Conservation (phyloP, 2,329 filamentous ascomycete genomes). For the Huntiella decipiens region DNA sequence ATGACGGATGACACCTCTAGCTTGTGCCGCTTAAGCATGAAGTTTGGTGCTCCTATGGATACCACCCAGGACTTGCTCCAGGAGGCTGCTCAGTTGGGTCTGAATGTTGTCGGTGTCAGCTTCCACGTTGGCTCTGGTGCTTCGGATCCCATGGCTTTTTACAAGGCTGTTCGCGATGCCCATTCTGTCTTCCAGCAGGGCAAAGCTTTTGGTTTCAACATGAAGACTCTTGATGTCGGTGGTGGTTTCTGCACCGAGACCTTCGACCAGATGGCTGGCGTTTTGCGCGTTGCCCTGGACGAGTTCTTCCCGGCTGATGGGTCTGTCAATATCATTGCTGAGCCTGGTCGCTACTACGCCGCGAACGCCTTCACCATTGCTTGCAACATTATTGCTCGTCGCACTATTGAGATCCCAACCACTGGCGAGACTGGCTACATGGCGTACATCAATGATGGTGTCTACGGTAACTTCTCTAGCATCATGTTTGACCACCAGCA, state of each 20-base stretch:
- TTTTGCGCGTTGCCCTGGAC: conserved; percentile 63
- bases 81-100: conserved; percentile 59
- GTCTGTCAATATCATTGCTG: conserved; percentile 71
- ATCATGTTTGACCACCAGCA: conserved; percentile 99
- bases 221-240: conserved; percentile 82
- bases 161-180: conserved; percentile 79
- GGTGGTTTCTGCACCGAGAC: conserved; percentile 83
- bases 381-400: conserved; percentile 87
- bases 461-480: conserved; percentile 97
- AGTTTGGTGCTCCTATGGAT: conserved; percentile 86
- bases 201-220: conserved; percentile 51
- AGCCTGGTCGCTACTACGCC: conserved; percentile 93
- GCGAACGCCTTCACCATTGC: conserved; percentile 85
- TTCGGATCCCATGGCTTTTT: conserved; percentile 78
- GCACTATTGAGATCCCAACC: conserved; percentile 58
- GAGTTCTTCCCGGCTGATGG: conserved; percentile 61
- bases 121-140: conserved; percentile 97
- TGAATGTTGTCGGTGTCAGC: conserved; percentile 88
- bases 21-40: conserved; percentile 86
- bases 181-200: conserved; percentile 79
- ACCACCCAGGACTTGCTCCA: conserved; percentile 57
- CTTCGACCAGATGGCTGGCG: conserved; percentile 76
- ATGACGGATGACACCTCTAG: conserved; percentile 90
- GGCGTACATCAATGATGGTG: conserved; percentile 92
- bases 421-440: conserved; percentile 62